A percentile compares a stretch with the other conserved stretches of the same genome.
phyloP scores from a whole-genome alignment of 306 rosid genomes.

The Inga leiocalycina region DNA sequence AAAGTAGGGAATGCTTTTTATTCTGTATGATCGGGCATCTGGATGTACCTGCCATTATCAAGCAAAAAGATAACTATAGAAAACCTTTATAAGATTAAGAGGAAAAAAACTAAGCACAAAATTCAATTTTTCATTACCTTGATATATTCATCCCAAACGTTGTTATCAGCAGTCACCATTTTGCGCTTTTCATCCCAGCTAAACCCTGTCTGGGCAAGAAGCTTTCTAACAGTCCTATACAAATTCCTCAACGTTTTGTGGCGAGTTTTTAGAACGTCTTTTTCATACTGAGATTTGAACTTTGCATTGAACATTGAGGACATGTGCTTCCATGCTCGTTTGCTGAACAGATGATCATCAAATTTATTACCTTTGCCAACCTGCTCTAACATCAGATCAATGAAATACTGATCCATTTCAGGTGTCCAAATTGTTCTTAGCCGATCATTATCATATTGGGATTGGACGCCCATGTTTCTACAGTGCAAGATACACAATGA shows the following conservation, averaged over 20 bases:
- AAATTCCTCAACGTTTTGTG: conserved; percentile 72
- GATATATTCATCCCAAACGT: conserved; percentile 74
- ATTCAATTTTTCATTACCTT: conserved; percentile 47
- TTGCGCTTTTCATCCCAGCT: conserved; percentile 69
- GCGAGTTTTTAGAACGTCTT: conserved; percentile 75
- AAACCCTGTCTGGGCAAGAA: conserved; percentile 64
- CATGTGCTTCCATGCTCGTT: conserved; percentile 75
- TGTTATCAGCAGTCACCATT: conserved; percentile 72
- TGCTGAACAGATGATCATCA: conserved; percentile 74
- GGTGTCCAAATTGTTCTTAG: conserved; percentile 81
- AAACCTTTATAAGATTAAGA: background rate
- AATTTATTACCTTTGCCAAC: conserved; percentile 51
- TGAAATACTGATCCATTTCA: conserved; percentile 75
- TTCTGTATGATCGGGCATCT: conserved; percentile 56
- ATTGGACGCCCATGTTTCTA: conserved; percentile 48
- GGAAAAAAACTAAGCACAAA: background rate
- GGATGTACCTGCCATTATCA: conserved; percentile 56
- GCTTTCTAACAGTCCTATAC: conserved; percentile 52
- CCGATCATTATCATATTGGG: conserved; percentile 50
- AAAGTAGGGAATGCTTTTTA: conserved; percentile 67
- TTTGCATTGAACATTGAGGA: conserved; percentile 59
- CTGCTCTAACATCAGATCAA: conserved; percentile 74
- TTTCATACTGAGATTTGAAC: conserved; percentile 73
- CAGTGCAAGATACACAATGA: conserved; percentile 13
- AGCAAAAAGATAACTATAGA: conserved; percentile 23